Evolutionary conservation across 164 flowering plant species (phyloP).

Genomic region (Stephania cephalantha): DNA sequence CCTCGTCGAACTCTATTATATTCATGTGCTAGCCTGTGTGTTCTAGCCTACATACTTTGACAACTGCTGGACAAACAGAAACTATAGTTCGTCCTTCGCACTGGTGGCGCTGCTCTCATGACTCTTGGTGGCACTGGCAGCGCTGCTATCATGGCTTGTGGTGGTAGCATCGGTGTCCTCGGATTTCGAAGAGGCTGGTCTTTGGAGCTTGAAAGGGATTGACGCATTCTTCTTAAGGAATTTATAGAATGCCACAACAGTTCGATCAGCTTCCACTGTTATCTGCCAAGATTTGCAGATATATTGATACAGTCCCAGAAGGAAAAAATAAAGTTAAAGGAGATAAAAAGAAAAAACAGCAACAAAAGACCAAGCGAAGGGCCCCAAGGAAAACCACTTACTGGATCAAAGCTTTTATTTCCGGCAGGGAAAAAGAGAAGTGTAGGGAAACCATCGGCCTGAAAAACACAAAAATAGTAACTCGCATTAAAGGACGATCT

Average conservation of each 20-base stretch:
- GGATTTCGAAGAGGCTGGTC: conserved; percentile 22
- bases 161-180: conserved; percentile 10
- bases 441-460: conserved; percentile 90
- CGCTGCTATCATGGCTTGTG: conserved; percentile 9
- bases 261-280: conserved; percentile 64
- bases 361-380: background rate
- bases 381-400: conserved; percentile 33
- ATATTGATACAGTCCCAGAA: background rate
- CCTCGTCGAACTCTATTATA: background rate
- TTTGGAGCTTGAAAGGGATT: conserved; percentile 49
- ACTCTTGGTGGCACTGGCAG: conserved; percentile 8
- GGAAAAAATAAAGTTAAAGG: background rate
- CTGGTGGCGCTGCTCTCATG: conserved; percentile 14
- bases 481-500: background rate
- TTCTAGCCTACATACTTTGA: background rate
- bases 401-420: conserved; percentile 84
- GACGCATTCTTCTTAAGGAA: conserved; percentile 83
- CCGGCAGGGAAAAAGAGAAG: conserved; percentile 91
- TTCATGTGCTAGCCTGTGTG: background rate
- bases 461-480: conserved; percentile 20
- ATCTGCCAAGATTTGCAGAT: conserved; percentile 39
- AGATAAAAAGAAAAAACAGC: background rate
- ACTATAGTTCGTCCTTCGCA: conserved; percentile 37
- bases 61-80: background rate
- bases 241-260: conserved; percentile 73